Conservation (phyloP, 352 stramenopile species). For the Globisporangium alternatum region DNA sequence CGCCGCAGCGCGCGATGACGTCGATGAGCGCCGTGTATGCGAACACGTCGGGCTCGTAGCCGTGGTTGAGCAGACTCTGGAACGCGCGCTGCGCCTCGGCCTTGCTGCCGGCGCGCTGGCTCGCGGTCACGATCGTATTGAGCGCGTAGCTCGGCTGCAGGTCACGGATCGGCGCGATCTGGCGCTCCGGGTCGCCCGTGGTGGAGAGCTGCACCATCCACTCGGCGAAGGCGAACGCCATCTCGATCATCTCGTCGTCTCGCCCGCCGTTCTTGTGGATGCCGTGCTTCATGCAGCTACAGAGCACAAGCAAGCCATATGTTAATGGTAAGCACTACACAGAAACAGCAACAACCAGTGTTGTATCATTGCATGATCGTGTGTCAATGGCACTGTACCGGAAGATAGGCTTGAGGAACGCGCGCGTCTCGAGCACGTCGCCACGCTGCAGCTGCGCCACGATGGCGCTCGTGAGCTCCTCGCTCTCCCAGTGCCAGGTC, state of each 20-base stretch:
- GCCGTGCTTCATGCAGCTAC: slow-evolving; percentile 62
- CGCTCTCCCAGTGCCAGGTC: slow-evolving; percentile 35
- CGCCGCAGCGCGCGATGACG: slow-evolving; percentile 47
- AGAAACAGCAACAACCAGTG: too few species aligned
- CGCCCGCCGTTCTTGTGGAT: slow-evolving; percentile 61
- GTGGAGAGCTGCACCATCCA: slow-evolving; percentile 59
- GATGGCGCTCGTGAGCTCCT: slow-evolving; percentile 35
- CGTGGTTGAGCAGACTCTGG: slow-evolving; percentile 37
- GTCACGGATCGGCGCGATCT: slow-evolving; percentile 32
- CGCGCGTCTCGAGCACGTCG: slow-evolving; percentile 46
- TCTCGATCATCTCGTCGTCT: slow-evolving; percentile 47
- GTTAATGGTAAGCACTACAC: too few species aligned
- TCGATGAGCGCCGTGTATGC: slow-evolving; percentile 83
- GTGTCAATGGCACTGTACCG: slow-evolving; percentile 22
- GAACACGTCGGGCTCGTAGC: slow-evolving; percentile 75
- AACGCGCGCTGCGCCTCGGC: slow-evolving; percentile 63
- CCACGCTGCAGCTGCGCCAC: slow-evolving; percentile 32
- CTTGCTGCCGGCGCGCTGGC: slow-evolving; percentile 58
- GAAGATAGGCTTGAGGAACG: slow-evolving; percentile 68
- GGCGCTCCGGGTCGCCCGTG: slow-evolving; percentile 40
- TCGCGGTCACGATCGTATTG: slow-evolving; percentile 78
- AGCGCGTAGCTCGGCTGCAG: slow-evolving; percentile 72
- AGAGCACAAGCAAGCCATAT: neutral
- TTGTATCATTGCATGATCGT: too few species aligned
- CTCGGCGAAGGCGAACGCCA: slow-evolving; percentile 65